Evolutionary conservation across 306 rosid genomes (phyloP).

Genomic region (Rosa lucieae): DNA sequence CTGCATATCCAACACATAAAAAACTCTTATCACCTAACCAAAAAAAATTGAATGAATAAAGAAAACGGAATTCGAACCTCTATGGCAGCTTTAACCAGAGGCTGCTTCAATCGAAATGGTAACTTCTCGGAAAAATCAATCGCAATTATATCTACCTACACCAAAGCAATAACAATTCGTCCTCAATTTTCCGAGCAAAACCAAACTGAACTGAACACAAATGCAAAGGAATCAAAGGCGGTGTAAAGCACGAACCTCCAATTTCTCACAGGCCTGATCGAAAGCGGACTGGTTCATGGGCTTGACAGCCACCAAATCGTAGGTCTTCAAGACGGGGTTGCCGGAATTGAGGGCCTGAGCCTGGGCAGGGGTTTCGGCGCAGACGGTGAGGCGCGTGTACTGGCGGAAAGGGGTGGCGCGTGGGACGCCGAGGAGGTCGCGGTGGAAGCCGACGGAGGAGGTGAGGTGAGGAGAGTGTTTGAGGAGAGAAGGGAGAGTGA

Average conservation of each 20-base stretch:
- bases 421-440: conserved; percentile 57
- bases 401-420: conserved; percentile 71
- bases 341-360: conserved; percentile 65
- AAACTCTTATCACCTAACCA: background rate
- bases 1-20: conserved; percentile 40
- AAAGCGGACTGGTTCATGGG: conserved; percentile 63
- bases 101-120: conserved; percentile 70
- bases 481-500: conserved; percentile 65
- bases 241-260: conserved; percentile 53
- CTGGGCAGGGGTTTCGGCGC: conserved; percentile 40
- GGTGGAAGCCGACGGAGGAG: conserved; percentile 68
- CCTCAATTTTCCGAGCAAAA: conserved; percentile 10
- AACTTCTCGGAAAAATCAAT: conserved; percentile 70
- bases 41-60: background rate
- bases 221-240: background rate
- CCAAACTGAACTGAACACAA: background rate
- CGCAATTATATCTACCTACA: conserved; percentile 75
- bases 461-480: conserved; percentile 61
- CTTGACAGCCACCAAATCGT: conserved; percentile 71
- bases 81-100: conserved; percentile 63
- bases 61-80: conserved; percentile 37
- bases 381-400: conserved; percentile 83
- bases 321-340: conserved; percentile 78
- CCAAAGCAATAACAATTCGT: background rate
- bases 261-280: conserved; percentile 70